A percentile compares a stretch with the other conserved stretches of the same genome.
Evolutionary conservation across 176 grass and related monocot genomes (phyloP).

Genomic region (Lolium perenne): DNA sequence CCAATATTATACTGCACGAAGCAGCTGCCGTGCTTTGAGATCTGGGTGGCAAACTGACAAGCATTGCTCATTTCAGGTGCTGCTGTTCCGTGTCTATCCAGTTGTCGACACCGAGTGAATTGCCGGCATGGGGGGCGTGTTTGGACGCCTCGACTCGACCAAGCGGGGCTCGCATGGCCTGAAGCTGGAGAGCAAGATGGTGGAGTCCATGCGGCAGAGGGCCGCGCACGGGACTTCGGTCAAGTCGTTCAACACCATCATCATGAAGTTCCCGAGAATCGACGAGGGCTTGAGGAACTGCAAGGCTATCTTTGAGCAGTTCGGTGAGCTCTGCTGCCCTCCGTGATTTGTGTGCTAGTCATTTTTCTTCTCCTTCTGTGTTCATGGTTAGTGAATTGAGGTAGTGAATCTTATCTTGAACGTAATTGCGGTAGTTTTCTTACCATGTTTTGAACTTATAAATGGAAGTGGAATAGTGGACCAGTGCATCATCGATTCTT

Average conservation of each 20-base stretch:
- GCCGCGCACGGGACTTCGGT: slow-evolving; percentile 64
- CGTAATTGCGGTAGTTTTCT: background rate
- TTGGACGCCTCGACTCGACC: slow-evolving; percentile 58
- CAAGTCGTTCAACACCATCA: slow-evolving; percentile 79
- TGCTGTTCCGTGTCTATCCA: slow-evolving; percentile 3
- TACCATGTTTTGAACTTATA: background rate
- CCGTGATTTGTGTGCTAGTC: background rate
- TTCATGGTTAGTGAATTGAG: background rate
- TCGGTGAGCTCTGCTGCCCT: slow-evolving; percentile 59
- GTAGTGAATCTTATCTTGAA: background rate
- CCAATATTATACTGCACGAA: background rate
- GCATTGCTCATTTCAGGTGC: slow-evolving; percentile 13
- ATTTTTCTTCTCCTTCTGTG: background rate
- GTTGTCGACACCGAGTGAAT: background rate
- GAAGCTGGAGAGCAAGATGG: slow-evolving; percentile 86
- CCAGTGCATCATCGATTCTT: background rate
- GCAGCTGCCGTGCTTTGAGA: background rate
- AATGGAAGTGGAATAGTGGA: background rate
- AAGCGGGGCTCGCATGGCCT: slow-evolving; percentile 45
- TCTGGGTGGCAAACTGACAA: background rate
- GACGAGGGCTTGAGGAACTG: slow-evolving; percentile 84
- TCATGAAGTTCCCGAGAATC: slow-evolving; percentile 92
- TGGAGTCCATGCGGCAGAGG: slow-evolving; percentile 78
- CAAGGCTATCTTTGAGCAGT: slow-evolving; percentile 92
- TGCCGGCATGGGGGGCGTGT: slow-evolving; percentile 65